A percentile compares a stretch with the other conserved stretches of the same genome.
phyloP scores from a whole-genome alignment of 2,329 filamentous ascomycete species.

The Ophiostoma montium region DNA sequence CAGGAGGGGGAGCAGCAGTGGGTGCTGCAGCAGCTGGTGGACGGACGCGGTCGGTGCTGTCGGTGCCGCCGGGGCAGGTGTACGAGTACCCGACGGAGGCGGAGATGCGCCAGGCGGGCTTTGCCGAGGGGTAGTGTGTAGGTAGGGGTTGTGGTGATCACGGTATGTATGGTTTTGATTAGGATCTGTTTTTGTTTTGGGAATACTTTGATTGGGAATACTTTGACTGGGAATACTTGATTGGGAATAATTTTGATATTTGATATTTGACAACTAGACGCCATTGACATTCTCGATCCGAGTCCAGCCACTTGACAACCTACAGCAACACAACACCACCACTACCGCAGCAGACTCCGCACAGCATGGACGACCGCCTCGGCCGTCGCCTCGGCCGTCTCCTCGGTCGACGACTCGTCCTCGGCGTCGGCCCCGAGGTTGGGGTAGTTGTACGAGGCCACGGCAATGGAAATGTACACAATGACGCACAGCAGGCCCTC shows the following conservation, averaged over 20 bases:
- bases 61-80: slow-evolving; percentile 29
- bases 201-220: too few relatives aligned
- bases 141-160: not conserved
- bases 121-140: slow-evolving; percentile 13
- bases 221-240: too few relatives aligned
- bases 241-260: too few relatives aligned
- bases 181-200: too few relatives aligned
- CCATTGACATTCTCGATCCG: too few relatives aligned
- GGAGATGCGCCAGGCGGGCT: slow-evolving; percentile 27
- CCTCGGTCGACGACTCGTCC: not conserved
- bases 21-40: not conserved
- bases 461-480: slow-evolving; percentile 45
- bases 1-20: too few relatives aligned
- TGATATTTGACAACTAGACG: too few relatives aligned
- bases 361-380: not conserved
- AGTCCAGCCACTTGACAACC: too few relatives aligned
- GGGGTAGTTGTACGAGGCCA: slow-evolving; percentile 22
- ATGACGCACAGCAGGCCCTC: slow-evolving; percentile 72
- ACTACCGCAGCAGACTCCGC: not conserved
- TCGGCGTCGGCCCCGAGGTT: slow-evolving; percentile 3
- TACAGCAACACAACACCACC: too few relatives aligned
- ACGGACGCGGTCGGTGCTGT: slow-evolving; percentile 17
- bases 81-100: slow-evolving; percentile 33
- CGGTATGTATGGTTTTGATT: too few relatives aligned
- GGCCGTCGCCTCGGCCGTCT: not conserved